These are phyloP conservation scores for Lipomyces sp. DNA, from an alignment of 805 yeast species.

Conservation along the genomic window DNA sequence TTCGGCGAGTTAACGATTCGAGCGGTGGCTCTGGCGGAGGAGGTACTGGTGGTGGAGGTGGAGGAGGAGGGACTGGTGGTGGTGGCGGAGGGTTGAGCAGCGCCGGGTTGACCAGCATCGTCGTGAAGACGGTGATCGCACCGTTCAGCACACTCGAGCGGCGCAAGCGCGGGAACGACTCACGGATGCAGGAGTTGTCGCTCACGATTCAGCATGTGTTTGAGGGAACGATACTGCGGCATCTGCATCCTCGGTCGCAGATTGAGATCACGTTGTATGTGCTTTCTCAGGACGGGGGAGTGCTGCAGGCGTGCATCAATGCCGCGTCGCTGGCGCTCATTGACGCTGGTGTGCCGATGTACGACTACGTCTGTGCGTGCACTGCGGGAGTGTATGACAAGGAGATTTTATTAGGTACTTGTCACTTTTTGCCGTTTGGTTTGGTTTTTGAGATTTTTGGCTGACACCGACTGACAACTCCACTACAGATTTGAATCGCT, in stretches of 20 bases:
- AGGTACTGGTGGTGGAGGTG: background rate
- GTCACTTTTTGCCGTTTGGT: background rate
- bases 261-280: constrained; percentile 76
- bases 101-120: constrained; percentile 53
- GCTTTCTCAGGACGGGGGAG: constrained; percentile 85
- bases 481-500: constrained; percentile 59
- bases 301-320: constrained; percentile 74
- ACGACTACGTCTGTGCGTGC: constrained; percentile 80
- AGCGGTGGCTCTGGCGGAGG: background rate
- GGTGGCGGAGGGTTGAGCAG: constrained; percentile 30
- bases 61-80: constrained; percentile 1
- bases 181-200: constrained; percentile 39
- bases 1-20: constrained; percentile 40
- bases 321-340: constrained; percentile 84
- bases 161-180: constrained; percentile 67
- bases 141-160: constrained; percentile 78
- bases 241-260: constrained; percentile 76
- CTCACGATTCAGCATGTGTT: constrained; percentile 38
- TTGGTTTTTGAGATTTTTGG: background rate
- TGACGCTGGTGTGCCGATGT: constrained; percentile 94
- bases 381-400: constrained; percentile 74
- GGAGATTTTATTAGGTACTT: constrained; percentile 57
- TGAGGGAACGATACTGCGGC: constrained; percentile 60
- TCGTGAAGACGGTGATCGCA: constrained; percentile 66
- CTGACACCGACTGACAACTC: no score